Conservation (phyloP, 2,329 filamentous ascomycete species). For the Fusarium sulawesiense region DNA sequence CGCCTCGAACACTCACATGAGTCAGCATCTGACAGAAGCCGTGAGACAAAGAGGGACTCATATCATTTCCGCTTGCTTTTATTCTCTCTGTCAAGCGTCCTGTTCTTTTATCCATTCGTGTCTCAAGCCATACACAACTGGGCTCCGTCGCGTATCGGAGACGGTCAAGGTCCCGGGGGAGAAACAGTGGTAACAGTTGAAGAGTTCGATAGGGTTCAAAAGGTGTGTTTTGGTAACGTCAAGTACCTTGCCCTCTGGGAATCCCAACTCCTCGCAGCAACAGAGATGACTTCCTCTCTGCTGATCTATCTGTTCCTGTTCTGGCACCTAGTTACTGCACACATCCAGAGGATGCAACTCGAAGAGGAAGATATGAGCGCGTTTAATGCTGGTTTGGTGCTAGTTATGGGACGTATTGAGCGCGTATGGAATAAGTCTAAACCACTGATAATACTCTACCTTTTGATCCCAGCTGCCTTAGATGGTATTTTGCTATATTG, state of each 20-base stretch:
- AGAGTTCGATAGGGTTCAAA: not conserved
- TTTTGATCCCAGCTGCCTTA: not conserved
- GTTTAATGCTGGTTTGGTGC: accelerated
- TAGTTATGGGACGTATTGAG: accelerated
- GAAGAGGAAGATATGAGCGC: not conserved
- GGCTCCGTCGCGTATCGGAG: not conserved
- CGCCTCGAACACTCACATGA: not conserved
- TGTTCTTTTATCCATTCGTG: not conserved
- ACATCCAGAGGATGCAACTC: accelerated
- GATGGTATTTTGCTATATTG: not conserved
- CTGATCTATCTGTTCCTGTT: not conserved
- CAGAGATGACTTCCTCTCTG: not conserved
- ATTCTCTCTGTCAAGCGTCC: accelerated
- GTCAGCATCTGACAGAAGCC: not conserved
- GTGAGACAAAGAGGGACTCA: not conserved
- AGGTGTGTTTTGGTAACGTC: not conserved
- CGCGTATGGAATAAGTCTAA: not conserved
- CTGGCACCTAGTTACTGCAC: not conserved
- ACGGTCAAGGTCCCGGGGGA: not conserved
- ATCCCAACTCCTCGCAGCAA: not conserved
- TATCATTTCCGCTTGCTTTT: not conserved
- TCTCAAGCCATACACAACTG: not conserved
- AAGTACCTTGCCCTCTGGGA: not conserved
- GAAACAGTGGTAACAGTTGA: not conserved
- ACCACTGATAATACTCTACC: not conserved